These are phyloP conservation scores for Phytophthora litchii DNA, from an alignment of 352 stramenopile genomes.

Conservation along the genomic window DNA sequence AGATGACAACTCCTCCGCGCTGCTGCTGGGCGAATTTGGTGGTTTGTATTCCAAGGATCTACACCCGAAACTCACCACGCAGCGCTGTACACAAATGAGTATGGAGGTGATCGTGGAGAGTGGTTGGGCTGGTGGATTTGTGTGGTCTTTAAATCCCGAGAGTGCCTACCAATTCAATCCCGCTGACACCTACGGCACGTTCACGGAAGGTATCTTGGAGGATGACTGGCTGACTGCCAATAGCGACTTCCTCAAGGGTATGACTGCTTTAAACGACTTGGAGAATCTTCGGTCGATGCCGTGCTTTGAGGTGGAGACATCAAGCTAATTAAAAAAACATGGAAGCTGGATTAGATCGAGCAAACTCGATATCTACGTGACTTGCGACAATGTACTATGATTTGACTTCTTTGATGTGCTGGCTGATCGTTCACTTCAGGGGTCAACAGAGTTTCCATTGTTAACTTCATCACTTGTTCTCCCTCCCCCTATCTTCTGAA, in stretches of 20 bases:
- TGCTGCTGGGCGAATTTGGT: conserved; percentile 66
- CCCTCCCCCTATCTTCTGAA: conserved; percentile 48
- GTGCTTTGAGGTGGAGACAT: conserved; percentile 48
- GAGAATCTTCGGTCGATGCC: conserved; percentile 46
- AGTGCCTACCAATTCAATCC: conserved; percentile 65
- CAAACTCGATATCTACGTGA: conserved; percentile 6
- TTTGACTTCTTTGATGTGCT: conserved; percentile 1
- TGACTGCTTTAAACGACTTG: conserved; percentile 45
- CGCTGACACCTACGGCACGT: conserved; percentile 40
- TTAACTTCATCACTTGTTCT: conserved; percentile 4
- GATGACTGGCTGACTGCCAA: conserved; percentile 62
- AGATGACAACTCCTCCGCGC: conserved; percentile 48
- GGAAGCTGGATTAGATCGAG: background rate
- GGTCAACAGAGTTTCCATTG: conserved; percentile 7
- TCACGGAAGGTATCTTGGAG: conserved; percentile 52
- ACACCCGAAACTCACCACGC: conserved; percentile 51
- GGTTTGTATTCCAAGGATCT: conserved; percentile 59
- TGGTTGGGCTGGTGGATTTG: conserved; percentile 56
- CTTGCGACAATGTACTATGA: conserved; percentile 13
- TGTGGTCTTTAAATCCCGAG: conserved; percentile 71
- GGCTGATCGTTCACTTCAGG: background rate
- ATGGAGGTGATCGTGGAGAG: conserved; percentile 51
- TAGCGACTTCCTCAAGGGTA: conserved; percentile 42
- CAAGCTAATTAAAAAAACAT: conserved; percentile 10
- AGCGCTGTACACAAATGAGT: conserved; percentile 52